phyloP scores from a whole-genome alignment of 768 basidiomycete species.

The Trametes meyenii region DNA sequence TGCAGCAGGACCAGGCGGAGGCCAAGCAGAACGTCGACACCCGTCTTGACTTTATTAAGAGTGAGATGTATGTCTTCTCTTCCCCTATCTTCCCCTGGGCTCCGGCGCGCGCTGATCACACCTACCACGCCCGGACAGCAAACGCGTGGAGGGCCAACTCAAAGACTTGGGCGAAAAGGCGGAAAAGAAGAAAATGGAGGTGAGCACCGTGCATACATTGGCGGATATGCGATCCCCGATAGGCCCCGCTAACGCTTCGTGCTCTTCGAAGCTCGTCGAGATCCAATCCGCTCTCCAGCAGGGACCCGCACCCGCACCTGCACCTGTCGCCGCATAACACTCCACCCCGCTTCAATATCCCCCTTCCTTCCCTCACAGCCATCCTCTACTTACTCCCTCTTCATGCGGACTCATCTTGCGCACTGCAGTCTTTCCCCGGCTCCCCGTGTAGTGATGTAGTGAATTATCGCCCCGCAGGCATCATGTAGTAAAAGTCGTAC shows the following conservation, averaged over 20 bases:
- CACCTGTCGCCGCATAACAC: conserved; percentile 5
- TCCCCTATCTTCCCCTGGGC: background rate
- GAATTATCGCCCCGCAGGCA: too few relatives aligned
- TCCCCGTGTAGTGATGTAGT: too few relatives aligned
- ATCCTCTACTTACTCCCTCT: background rate
- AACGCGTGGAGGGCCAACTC: conserved; percentile 80
- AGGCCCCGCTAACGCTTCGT: too few relatives aligned
- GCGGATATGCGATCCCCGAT: background rate
- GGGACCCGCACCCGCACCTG: conserved; percentile 22
- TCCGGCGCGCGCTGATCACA: background rate
- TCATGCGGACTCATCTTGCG: background rate
- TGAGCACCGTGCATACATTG: conserved; percentile 30
- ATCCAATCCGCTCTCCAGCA: conserved; percentile 58
- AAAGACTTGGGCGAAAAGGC: conserved; percentile 76
- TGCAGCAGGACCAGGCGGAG: conserved; percentile 86
- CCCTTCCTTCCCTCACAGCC: background rate
- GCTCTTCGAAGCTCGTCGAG: conserved; percentile 56
- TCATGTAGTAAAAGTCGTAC: too few relatives aligned
- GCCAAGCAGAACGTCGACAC: conserved; percentile 89
- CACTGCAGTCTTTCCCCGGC: too few relatives aligned
- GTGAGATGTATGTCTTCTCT: conserved; percentile 72
- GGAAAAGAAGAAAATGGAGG: conserved; percentile 85
- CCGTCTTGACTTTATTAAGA: conserved; percentile 82
- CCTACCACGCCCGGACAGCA: conserved; percentile 46
- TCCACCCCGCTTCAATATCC: background rate